A percentile compares a stretch with the other conserved stretches of the same genome.
Evolutionary conservation across 352 stramenopile genomes (phyloP).

Genomic region (Phytophthora meadii): DNA sequence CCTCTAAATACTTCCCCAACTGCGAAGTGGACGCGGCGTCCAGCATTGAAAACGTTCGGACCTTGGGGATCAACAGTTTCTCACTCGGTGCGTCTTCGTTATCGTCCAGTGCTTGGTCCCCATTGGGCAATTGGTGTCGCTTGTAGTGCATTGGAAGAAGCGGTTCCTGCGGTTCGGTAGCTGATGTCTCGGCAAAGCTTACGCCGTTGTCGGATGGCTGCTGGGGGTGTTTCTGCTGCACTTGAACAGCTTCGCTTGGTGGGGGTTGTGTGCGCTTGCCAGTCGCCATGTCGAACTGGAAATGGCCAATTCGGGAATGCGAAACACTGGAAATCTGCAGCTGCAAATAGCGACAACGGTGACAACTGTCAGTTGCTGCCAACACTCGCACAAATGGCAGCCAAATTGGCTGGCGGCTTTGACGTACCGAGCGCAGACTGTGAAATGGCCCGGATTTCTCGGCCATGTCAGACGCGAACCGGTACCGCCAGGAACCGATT

Average conservation of each 20-base stretch:
- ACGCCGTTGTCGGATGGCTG: slow-evolving; percentile 10
- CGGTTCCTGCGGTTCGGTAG: slow-evolving; percentile 12
- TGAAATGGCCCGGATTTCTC: no score
- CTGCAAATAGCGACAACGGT: slow-evolving; percentile 23
- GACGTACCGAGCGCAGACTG: no score
- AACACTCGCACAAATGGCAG: not conserved
- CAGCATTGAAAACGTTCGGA: slow-evolving; percentile 48
- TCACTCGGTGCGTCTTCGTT: slow-evolving; percentile 15
- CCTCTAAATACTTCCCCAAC: slow-evolving; percentile 42
- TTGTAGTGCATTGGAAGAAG: slow-evolving; percentile 6
- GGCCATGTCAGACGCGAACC: no score
- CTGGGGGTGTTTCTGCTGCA: slow-evolving; percentile 20
- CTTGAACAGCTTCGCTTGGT: slow-evolving; percentile 20
- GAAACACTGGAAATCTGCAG: not conserved
- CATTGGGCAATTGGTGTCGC: slow-evolving; percentile 12
- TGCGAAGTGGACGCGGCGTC: slow-evolving; percentile 39
- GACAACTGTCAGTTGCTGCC: not conserved
- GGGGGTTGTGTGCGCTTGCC: slow-evolving; percentile 8
- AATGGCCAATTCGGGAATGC: slow-evolving; percentile 27
- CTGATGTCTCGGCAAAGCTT: slow-evolving; percentile 2
- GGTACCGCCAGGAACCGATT: no score
- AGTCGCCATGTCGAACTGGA: slow-evolving; percentile 30
- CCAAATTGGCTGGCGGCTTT: not conserved
- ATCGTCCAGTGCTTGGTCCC: slow-evolving; percentile 26
- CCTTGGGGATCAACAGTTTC: slow-evolving; percentile 43